These are phyloP conservation scores for Hansenula lynferdii DNA, from an alignment of 1,139 yeast species.

Conservation along the genomic window DNA sequence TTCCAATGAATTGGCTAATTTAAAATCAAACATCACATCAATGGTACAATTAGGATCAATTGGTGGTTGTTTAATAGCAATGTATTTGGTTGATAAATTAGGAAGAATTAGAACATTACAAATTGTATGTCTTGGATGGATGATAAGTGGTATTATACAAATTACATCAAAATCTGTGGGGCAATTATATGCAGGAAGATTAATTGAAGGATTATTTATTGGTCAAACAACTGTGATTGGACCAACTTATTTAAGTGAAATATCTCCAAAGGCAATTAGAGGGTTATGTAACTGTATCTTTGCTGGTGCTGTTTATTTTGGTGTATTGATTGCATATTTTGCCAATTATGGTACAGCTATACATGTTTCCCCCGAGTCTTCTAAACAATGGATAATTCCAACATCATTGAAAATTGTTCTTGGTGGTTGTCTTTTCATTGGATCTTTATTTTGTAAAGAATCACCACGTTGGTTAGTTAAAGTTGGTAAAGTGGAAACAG, in stretches of 20 bases:
- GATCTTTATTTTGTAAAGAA: constrained; percentile 33
- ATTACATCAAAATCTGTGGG: constrained; percentile 39
- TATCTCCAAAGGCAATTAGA: constrained; percentile 48
- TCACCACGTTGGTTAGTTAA: constrained; percentile 39
- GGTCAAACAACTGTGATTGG: constrained; percentile 57
- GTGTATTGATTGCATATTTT: constrained; percentile 48
- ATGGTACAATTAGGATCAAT: constrained; percentile 63
- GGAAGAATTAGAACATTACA: constrained; percentile 55
- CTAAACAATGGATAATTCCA: constrained; percentile 32
- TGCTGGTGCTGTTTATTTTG: constrained; percentile 32
- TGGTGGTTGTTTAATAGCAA: constrained; percentile 50
- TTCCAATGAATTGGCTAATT: constrained; percentile 34
- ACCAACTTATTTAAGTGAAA: constrained; percentile 49
- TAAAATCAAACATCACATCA: constrained; percentile 50
- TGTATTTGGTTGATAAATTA: constrained; percentile 44
- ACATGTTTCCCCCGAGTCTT: constrained; percentile 25
- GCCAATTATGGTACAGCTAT: constrained; percentile 37
- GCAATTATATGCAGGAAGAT: constrained; percentile 49
- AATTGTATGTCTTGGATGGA: constrained; percentile 36
- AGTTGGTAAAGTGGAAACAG: constrained; percentile 28
- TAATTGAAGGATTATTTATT: constrained; percentile 49
- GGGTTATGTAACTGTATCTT: constrained; percentile 35
- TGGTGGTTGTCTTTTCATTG: constrained; percentile 32
- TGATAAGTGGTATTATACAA: constrained; percentile 44
- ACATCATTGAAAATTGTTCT: constrained; percentile 31